A percentile compares a stretch with the other conserved stretches of the same genome.
phyloP scores from a whole-genome alignment of 2,329 filamentous ascomycete species.

The Pseudogymnoascus sp. region DNA sequence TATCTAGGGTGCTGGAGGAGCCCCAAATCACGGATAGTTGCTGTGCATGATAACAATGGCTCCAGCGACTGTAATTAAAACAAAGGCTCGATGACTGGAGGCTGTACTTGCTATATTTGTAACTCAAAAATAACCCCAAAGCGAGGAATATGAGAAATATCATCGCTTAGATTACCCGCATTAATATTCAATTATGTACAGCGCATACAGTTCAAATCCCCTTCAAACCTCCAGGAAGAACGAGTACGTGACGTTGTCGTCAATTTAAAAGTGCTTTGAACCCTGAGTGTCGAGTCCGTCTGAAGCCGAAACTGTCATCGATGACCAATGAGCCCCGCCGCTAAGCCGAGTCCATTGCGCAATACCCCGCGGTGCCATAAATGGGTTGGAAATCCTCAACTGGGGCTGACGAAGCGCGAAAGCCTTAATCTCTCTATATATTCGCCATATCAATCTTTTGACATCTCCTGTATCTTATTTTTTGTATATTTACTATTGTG shows the following conservation, averaged over 20 bases:
- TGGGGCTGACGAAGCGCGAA: not conserved
- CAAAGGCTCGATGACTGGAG: too few species aligned
- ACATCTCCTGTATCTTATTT: not conserved
- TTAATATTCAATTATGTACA: too few species aligned
- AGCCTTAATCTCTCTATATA: not conserved
- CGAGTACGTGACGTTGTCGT: not conserved
- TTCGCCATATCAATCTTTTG: not conserved
- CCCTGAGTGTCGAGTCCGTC: not conserved
- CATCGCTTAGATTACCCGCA: too few species aligned
- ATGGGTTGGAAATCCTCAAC: not conserved
- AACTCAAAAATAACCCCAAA: too few species aligned
- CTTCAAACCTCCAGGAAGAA: too few species aligned
- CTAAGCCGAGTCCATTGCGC: not conserved
- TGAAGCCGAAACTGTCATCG: not conserved
- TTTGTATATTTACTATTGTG: not conserved
- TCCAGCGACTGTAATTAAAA: too few species aligned
- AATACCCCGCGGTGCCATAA: not conserved
- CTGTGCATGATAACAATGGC: too few species aligned
- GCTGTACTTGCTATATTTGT: too few species aligned
- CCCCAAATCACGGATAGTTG: too few species aligned
- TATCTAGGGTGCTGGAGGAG: not conserved
- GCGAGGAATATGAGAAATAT: too few species aligned
- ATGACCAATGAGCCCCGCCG: constrained; percentile 3
- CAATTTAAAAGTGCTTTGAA: not conserved
- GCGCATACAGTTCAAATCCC: too few species aligned